Evolutionary conservation across 768 basidiomycete genomes (phyloP).

Genomic region (Lyophyllum shimeji): DNA sequence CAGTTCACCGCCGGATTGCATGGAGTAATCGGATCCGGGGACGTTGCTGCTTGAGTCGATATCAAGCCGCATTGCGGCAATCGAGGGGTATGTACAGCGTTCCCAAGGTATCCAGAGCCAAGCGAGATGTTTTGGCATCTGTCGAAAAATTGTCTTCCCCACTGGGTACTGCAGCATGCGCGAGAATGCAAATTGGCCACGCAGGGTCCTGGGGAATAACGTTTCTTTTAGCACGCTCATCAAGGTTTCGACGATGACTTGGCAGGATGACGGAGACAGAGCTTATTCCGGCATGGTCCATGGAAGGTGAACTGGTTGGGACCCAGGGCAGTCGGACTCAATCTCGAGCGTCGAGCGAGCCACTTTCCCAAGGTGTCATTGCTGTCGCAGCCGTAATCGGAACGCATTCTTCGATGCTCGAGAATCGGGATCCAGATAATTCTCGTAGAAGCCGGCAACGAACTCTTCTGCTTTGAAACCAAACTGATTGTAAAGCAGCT

Average conservation of each 20-base stretch:
- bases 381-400: conserved; percentile 67
- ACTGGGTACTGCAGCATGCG: neutral
- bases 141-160: conserved; percentile 3
- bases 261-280: neutral
- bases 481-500: conserved; percentile 83
- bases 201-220: neutral
- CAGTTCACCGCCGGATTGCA: neutral
- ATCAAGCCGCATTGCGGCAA: neutral
- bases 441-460: conserved; percentile 77
- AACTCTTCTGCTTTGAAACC: conserved; percentile 90
- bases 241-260: neutral
- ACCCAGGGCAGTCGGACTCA: neutral
- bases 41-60: conserved; percentile 2
- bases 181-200: neutral
- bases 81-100: neutral
- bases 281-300: neutral
- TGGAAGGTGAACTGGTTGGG: neutral
- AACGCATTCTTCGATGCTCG: conserved; percentile 81
- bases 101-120: neutral
- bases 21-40: neutral
- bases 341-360: neutral
- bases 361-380: conserved; percentile 15
- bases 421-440: conserved; percentile 70
- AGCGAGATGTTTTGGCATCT: neutral
- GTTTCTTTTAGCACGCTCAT: neutral